Conservation (phyloP, 306 rosid genomes). For the Gastrolobium villosum region DNA sequence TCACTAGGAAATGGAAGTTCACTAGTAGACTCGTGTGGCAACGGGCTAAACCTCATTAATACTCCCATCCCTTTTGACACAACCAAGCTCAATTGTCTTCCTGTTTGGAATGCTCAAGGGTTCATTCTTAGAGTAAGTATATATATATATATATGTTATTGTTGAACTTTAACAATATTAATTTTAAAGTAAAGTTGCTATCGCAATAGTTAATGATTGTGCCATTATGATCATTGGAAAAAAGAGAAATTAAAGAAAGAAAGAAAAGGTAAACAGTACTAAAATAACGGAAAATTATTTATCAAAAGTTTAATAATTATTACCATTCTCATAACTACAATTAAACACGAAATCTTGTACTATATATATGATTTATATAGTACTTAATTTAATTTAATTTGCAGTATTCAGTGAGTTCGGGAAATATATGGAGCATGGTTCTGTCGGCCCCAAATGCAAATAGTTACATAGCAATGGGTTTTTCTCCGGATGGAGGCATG, state of each 20-base stretch:
- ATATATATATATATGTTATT: too few species aligned
- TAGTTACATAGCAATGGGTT: slow-evolving; percentile 74
- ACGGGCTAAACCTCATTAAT: slow-evolving; percentile 57
- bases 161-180: neutral
- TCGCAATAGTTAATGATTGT: neutral
- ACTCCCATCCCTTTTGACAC: slow-evolving; percentile 60
- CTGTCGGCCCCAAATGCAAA: slow-evolving; percentile 66
- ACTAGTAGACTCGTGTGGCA: slow-evolving; percentile 67
- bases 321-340: too few species aligned
- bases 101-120: slow-evolving; percentile 72
- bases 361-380: too few species aligned
- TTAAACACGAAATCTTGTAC: too few species aligned
- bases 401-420: slow-evolving; percentile 65
- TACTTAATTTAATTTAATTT: neutral
- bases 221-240: too few species aligned
- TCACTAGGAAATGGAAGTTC: slow-evolving; percentile 61
- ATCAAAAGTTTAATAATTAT: too few species aligned
- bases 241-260: too few species aligned
- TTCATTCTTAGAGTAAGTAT: slow-evolving; percentile 80
- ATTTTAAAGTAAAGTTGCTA: too few species aligned
- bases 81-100: slow-evolving; percentile 62
- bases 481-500: slow-evolving; percentile 75
- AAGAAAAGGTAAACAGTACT: too few species aligned
- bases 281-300: too few species aligned
- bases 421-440: slow-evolving; percentile 73